phyloP scores from a whole-genome alignment of 345 rosid species.

The Syzygium grande region DNA sequence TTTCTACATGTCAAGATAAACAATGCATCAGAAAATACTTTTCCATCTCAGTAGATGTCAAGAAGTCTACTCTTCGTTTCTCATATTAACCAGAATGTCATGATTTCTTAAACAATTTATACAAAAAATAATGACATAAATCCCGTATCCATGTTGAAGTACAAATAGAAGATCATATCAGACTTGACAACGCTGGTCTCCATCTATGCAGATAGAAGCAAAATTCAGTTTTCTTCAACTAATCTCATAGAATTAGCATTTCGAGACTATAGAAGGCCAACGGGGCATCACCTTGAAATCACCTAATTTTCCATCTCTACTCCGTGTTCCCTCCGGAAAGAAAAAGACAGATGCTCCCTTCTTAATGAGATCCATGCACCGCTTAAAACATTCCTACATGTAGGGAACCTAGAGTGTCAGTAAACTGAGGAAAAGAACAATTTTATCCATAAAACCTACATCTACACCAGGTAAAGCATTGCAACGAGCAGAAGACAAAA shows the following conservation, averaged over 20 bases:
- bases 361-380: conserved; percentile 67
- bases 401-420: neutral
- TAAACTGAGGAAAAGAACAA: conserved; percentile 1
- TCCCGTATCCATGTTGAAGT: neutral
- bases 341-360: conserved; percentile 79
- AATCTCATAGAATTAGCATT: neutral
- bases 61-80: neutral
- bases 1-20: conserved; percentile 42
- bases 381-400: conserved; percentile 77
- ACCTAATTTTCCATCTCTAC: conserved; percentile 78
- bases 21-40: neutral
- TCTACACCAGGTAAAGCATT: neutral
- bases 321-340: conserved; percentile 95
- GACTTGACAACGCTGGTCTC: neutral
- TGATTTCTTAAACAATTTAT: neutral
- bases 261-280: neutral
- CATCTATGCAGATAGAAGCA: neutral
- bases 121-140: neutral
- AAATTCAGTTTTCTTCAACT: neutral
- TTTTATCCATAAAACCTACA: neutral
- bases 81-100: neutral
- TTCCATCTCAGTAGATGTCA: neutral
- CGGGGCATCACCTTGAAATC: conserved; percentile 59
- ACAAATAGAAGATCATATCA: neutral
- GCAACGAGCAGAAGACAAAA: neutral